Evolutionary conservation across 768 basidiomycete species (phyloP).

Genomic region (Lentinula sp.): DNA sequence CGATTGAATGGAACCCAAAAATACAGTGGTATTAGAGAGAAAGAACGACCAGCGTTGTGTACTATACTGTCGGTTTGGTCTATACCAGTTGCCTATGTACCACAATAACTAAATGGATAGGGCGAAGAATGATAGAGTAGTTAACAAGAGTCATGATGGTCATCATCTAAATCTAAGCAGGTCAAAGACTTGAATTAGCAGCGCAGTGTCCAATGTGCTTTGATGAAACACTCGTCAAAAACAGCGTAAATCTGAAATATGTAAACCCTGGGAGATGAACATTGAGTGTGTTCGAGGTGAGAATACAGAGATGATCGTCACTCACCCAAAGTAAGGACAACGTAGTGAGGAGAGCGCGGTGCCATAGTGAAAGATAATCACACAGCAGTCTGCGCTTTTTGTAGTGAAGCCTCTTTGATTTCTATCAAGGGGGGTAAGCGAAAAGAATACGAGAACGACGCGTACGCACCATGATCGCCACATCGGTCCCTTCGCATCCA

Average conservation of each 20-base stretch:
- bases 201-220: neutral
- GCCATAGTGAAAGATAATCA: neutral
- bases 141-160: neutral
- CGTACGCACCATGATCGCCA: neutral
- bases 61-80: neutral
- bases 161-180: neutral
- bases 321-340: neutral
- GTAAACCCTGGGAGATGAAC: neutral
- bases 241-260: neutral
- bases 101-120: slow-evolving; percentile 7
- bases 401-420: neutral
- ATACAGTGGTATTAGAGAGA: neutral
- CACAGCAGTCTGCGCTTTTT: neutral
- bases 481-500: neutral
- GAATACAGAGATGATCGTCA: neutral
- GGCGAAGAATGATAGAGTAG: neutral
- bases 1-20: neutral
- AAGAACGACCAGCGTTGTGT: neutral
- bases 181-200: neutral
- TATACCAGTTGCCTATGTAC: neutral
- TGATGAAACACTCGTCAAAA: neutral
- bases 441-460: neutral
- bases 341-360: too few species aligned
- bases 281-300: neutral
- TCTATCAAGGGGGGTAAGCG: neutral